Conservation (phyloP, 2,329 filamentous ascomycete genomes). For the Penicillium sp. region DNA sequence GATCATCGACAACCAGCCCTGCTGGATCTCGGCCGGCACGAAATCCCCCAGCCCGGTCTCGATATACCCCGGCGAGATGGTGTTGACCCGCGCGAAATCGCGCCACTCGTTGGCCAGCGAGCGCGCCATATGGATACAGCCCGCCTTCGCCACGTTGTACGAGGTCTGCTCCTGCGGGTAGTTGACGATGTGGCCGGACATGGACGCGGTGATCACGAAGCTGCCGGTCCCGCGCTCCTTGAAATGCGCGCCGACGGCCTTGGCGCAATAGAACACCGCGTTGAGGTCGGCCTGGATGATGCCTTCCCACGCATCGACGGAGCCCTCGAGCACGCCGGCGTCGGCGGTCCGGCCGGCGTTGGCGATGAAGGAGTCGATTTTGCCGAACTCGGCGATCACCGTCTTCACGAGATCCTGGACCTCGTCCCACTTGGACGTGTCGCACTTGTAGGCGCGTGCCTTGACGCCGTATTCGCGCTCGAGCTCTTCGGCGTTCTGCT, state of each 20-base stretch:
- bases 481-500: conserved; percentile 65
- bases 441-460: conserved; percentile 65
- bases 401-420: conserved; percentile 57
- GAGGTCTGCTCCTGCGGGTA: conserved; percentile 63
- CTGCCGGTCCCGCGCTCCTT: conserved; percentile 62
- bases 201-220: conserved; percentile 66
- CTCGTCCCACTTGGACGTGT: conserved; percentile 57
- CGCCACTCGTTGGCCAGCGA: conserved; percentile 68
- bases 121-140: conserved; percentile 62
- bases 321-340: conserved; percentile 65
- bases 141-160: conserved; percentile 65
- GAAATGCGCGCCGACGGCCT: conserved; percentile 80
- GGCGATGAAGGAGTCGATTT: conserved; percentile 65
- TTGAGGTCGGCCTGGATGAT: conserved; percentile 84
- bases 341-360: conserved; percentile 70
- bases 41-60: conserved; percentile 66
- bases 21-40: conserved; percentile 56
- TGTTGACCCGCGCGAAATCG: conserved; percentile 66
- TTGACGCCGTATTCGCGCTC: conserved; percentile 60
- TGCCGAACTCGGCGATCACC: conserved; percentile 66
- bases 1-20: conserved; percentile 60
- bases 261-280: conserved; percentile 81
- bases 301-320: conserved; percentile 68
- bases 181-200: conserved; percentile 56
- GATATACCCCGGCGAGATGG: conserved; percentile 66